A percentile compares a stretch with the other conserved stretches of the same genome.
phyloP scores from a whole-genome alignment of 192 early-diverging fungal genomes.

The Podila horticola region DNA sequence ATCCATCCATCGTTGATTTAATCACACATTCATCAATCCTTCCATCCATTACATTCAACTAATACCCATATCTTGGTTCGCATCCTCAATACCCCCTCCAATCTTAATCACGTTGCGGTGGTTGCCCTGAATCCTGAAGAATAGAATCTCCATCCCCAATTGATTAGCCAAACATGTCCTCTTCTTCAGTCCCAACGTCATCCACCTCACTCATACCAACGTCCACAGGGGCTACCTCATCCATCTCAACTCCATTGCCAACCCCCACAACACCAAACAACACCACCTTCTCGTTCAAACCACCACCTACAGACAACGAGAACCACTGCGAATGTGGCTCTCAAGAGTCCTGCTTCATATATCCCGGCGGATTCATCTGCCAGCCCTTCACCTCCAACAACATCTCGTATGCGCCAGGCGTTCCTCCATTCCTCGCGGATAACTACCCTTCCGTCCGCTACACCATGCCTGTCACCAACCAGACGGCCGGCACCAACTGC shows the following conservation, averaged over 20 bases:
- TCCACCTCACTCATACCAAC: background rate
- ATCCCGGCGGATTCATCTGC: slow-evolving; percentile 13
- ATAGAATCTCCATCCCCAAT: too few relatives aligned
- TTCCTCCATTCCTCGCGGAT: slow-evolving; percentile 10
- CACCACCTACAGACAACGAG: slow-evolving; percentile 17
- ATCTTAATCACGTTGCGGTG: background rate
- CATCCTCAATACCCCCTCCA: background rate
- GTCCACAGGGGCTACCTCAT: background rate
- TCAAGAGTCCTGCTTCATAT: slow-evolving; percentile 22
- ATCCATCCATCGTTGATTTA: background rate
- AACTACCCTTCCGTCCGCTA: slow-evolving; percentile 33
- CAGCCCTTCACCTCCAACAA: slow-evolving; percentile 17
- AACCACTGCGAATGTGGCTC: slow-evolving; percentile 14
- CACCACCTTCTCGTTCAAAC: slow-evolving; percentile 3
- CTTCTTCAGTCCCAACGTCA: background rate
- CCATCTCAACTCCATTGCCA: background rate
- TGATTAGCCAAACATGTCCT: background rate
- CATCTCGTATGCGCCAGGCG: background rate
- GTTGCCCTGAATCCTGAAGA: background rate
- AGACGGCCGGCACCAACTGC: slow-evolving; percentile 26
- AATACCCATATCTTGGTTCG: background rate
- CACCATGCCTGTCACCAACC: slow-evolving; percentile 15
- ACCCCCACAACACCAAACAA: background rate
- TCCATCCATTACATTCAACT: background rate
- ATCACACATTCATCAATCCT: background rate